phyloP scores from a whole-genome alignment of 768 basidiomycete genomes.

The Trametes maxima region DNA sequence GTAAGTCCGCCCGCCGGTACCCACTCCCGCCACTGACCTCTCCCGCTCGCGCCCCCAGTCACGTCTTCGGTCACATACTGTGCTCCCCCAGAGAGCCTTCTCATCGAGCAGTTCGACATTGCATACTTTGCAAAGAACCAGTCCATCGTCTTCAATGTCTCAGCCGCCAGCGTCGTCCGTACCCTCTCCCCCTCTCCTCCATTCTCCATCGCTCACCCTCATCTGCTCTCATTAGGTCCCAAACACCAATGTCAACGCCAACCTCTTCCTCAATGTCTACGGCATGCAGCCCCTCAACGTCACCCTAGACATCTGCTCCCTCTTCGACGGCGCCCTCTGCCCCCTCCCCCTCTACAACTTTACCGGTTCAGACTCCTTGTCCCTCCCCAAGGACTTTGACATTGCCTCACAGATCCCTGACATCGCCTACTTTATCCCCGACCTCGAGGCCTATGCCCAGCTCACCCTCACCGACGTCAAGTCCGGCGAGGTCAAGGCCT shows the following conservation, averaged over 20 bases:
- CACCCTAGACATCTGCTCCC: conserved; percentile 83
- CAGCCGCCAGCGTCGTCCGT: conserved; percentile 78
- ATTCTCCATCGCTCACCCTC: conserved; percentile 21
- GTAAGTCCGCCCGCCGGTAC: conserved; percentile 44
- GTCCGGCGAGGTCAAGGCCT: conserved; percentile 79
- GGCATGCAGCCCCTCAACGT: conserved; percentile 81
- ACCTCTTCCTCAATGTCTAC: conserved; percentile 84
- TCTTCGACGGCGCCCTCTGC: conserved; percentile 81
- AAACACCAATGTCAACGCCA: conserved; percentile 80
- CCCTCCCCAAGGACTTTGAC: conserved; percentile 56
- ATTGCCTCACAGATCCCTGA: conserved; percentile 62
- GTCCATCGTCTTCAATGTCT: conserved; percentile 82
- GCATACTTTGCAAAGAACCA: conserved; percentile 69
- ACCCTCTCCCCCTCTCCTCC: conserved; percentile 1
- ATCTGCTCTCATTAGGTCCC: conserved; percentile 51
- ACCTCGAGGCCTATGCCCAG: conserved; percentile 89
- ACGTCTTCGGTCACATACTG: conserved; percentile 91
- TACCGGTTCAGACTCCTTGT: conserved; percentile 73
- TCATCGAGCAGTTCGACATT: conserved; percentile 78
- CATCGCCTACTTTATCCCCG: conserved; percentile 86
- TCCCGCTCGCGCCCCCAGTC: conserved; percentile 45
- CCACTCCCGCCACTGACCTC: conserved; percentile 13
- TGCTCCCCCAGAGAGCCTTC: conserved; percentile 74
- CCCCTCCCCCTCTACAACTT: conserved; percentile 84
- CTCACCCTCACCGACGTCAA: conserved; percentile 68